Conservation (phyloP, 768 basidiomycete species). For the Termitomyces titanicus region DNA sequence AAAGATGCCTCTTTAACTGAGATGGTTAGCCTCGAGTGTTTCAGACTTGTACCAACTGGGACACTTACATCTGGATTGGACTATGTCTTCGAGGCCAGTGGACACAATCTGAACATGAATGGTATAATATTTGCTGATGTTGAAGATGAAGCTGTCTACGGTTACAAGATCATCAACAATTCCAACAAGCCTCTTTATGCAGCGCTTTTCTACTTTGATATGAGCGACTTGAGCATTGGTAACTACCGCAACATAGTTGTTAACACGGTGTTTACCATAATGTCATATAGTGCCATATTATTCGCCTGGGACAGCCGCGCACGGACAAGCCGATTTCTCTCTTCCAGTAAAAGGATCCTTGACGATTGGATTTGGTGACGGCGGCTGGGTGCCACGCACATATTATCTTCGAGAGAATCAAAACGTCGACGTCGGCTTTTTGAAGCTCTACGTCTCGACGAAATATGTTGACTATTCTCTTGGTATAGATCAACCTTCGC, state of each 20-base stretch:
- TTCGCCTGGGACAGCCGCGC: background rate
- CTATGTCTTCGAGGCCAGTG: background rate
- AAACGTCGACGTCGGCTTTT: background rate
- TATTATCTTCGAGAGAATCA: background rate
- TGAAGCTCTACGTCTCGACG: background rate
- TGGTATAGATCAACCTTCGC: background rate
- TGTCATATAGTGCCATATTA: background rate
- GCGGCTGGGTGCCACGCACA: background rate
- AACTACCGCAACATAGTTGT: background rate
- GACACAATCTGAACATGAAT: background rate
- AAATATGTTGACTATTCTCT: background rate
- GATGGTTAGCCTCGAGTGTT: background rate
- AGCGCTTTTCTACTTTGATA: conserved; percentile 4
- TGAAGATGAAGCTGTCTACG: background rate
- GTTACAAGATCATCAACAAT: background rate
- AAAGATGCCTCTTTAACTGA: background rate
- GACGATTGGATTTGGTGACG: background rate
- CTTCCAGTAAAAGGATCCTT: background rate
- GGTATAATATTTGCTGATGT: background rate
- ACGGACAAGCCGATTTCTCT: background rate
- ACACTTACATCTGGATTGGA: background rate
- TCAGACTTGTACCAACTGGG: background rate
- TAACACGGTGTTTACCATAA: background rate
- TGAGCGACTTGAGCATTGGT: conserved; percentile 3
- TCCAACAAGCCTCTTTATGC: background rate